Percentiles rank a stretch among this genome's conserved stretches.
Conservation (phyloP, 108 stramenopile species). For the Aurantiochytrium sp. region DNA sequence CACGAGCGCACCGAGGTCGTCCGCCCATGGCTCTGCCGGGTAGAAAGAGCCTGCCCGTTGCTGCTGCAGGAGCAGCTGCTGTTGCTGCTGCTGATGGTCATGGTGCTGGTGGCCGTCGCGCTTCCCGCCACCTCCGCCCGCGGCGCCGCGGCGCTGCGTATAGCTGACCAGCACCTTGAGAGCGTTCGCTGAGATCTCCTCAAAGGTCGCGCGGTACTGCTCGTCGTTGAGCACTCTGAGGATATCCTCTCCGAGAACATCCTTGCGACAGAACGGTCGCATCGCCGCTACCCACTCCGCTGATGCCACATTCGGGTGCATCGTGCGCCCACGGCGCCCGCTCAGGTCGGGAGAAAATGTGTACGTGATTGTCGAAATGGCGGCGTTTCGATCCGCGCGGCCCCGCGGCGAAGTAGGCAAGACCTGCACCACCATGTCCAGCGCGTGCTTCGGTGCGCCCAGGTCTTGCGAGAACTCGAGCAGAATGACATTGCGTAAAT, state of each 20-base stretch:
- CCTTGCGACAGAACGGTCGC: not conserved
- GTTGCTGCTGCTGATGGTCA: too few species aligned
- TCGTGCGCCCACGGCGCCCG: not conserved
- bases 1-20: too few species aligned
- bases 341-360: not conserved
- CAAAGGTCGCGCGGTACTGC: not conserved
- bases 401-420: not conserved
- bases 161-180: not conserved
- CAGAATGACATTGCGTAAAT: not conserved
- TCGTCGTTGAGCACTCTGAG: not conserved
- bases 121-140: not conserved
- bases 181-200: not conserved
- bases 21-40: too few species aligned
- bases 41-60: too few species aligned
- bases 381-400: not conserved
- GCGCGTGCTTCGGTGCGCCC: not conserved
- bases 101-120: not conserved
- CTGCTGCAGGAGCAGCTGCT: too few species aligned
- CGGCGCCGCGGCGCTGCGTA: not conserved
- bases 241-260: not conserved
- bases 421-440: not conserved
- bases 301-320: not conserved
- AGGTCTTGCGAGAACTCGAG: not conserved
- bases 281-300: conserved; percentile 15
- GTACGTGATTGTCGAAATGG: not conserved